Conservation (phyloP, 1,284 basidiomycete genomes). For the Sporisorium graminicola region DNA sequence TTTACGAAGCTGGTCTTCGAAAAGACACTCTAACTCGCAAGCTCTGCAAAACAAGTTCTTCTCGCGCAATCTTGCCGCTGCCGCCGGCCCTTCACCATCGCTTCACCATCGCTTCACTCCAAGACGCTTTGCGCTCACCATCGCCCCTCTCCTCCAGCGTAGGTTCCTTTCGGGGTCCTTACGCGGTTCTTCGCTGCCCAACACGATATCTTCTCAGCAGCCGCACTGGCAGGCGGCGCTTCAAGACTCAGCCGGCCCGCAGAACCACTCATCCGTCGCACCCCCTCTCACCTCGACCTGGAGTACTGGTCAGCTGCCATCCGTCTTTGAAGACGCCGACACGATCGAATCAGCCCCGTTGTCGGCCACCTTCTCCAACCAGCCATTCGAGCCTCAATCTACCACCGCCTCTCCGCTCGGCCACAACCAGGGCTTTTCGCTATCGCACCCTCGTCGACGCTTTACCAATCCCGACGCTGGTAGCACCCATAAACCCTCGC, state of each 20-base stretch:
- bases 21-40: background rate
- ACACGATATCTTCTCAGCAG: conserved; percentile 42
- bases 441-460: conserved; percentile 25
- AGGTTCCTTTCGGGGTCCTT: conserved; percentile 28
- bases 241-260: conserved; percentile 21
- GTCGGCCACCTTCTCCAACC: conserved; percentile 25
- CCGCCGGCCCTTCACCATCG: background rate
- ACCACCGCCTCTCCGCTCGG: conserved; percentile 25
- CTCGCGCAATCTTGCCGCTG: background rate
- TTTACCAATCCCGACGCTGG: conserved; percentile 38
- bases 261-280: conserved; percentile 2
- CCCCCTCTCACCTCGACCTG: conserved; percentile 10
- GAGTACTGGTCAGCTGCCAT: conserved; percentile 30
- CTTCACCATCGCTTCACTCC: background rate
- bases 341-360: conserved; percentile 16
- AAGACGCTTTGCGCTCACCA: background rate
- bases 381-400: conserved; percentile 17
- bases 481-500: conserved; percentile 14
- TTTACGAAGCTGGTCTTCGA: conserved; percentile 38
- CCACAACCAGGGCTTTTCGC: conserved; percentile 16
- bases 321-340: conserved; percentile 37
- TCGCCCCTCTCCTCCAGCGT: conserved; percentile 10
- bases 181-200: conserved; percentile 28
- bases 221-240: conserved; percentile 36
- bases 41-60: background rate